Base-by-base conservation (phyloP, 345 rosid species). In the Odontarrhena argentea region DNA sequence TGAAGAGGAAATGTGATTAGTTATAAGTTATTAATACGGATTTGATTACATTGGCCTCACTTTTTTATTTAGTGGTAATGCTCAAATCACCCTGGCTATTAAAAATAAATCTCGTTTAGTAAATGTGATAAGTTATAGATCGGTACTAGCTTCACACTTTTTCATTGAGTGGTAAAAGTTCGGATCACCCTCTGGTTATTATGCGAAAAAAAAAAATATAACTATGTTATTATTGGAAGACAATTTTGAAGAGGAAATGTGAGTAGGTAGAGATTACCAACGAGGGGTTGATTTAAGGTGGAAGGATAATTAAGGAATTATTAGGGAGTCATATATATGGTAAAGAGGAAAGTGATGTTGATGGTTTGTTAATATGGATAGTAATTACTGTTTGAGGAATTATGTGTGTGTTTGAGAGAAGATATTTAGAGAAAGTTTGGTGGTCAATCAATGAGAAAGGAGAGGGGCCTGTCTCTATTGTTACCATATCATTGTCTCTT, bases 401-500 rank as follows among this genome's bases (percentile, higher is more conserved):
- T 60, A 18, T 69, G 15, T 69, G 60, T 49, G 1, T 35, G 8
- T n/a, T 68, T 65, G 2, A 8, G 49, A 62, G 55, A 37, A 53
- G 38, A 51, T 52, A 61, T 61, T 44, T 36, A 52, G 69, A 44
- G 44, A 55, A 40, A 50, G 60, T 64, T 63, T 42, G 53, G 65
- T 63, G 61, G 71, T 57, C 41, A 51, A 51, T 73, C 22, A 67
- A 66, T 53, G 50, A 37, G 44, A 66, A 44, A 56, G 52, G 11
- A 43, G 55, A 65, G 50, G 57, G 63, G 9, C 56, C 67, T 44
- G 36, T 2, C 9, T 61, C 67, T 56, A 35, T 59, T 51, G 61
- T 66, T 59, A 66, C 67, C 15, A 44, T 25, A 66, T 66, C 63
- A 54, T 59, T 65, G 67, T 73, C 71, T 65, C 60, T 65, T 9